Evolutionary conservation across 495 filamentous ascomycete species (phyloP).

Genomic region (Penicillium coprophilum): DNA sequence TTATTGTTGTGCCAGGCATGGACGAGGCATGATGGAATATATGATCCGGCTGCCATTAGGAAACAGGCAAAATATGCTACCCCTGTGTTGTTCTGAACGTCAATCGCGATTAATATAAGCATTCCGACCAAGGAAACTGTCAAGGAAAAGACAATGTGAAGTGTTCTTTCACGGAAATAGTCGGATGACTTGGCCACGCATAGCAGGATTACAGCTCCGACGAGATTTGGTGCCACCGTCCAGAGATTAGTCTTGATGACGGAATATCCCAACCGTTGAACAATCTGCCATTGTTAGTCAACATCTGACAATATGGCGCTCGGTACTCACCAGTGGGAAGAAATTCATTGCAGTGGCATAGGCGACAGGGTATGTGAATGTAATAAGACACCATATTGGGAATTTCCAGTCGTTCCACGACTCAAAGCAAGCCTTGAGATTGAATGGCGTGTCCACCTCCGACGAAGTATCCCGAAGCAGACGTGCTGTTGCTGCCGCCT

Average conservation of each 20-base stretch:
- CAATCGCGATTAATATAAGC: slow-evolving; percentile 63
- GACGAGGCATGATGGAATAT: slow-evolving; percentile 41
- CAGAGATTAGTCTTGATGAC: slow-evolving; percentile 68
- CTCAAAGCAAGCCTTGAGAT: slow-evolving; percentile 30
- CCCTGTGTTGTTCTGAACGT: slow-evolving; percentile 54
- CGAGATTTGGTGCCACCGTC: slow-evolving; percentile 66
- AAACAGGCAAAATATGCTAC: slow-evolving; percentile 72
- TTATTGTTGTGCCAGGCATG: slow-evolving; percentile 72
- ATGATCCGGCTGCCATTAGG: slow-evolving; percentile 65
- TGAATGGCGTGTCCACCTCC: slow-evolving; percentile 27
- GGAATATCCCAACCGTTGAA: slow-evolving; percentile 56
- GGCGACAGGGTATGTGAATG: slow-evolving; percentile 36
- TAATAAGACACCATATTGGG: slow-evolving; percentile 35
- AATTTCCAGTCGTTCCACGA: slow-evolving; percentile 39
- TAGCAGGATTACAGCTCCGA: slow-evolving; percentile 63
- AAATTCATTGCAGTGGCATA: slow-evolving; percentile 39
- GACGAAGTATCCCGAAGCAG: slow-evolving; percentile 33
- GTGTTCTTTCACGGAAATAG: slow-evolving; percentile 58
- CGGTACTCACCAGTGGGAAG: slow-evolving; percentile 30
- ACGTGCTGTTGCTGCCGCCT: slow-evolving; percentile 26
- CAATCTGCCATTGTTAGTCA: slow-evolving; percentile 39
- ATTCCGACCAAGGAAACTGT: slow-evolving; percentile 67
- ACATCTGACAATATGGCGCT: not conserved
- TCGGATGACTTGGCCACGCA: slow-evolving; percentile 64
- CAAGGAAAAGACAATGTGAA: slow-evolving; percentile 66